A percentile compares a stretch with the other conserved stretches of the same genome.
phyloP scores from a whole-genome alignment of 2,329 filamentous ascomycete species.

The Chrysosporium keratinophilum region DNA sequence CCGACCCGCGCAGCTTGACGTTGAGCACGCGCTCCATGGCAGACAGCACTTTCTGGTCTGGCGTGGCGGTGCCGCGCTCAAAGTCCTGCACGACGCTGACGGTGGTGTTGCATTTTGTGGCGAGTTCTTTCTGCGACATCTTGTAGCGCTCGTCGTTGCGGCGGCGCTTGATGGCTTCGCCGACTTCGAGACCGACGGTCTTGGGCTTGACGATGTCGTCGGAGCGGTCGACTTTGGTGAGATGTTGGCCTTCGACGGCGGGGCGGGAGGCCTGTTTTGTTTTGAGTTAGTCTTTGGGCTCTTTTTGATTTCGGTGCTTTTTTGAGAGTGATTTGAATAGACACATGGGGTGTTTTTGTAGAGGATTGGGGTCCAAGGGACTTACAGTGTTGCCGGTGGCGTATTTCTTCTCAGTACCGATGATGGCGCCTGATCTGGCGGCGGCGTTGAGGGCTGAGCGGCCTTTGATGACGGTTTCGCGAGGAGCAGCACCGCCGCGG shows the following conservation, averaged over 20 bases:
- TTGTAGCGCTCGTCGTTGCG: slow-evolving; percentile 77
- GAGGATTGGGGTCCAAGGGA: slow-evolving; percentile 18
- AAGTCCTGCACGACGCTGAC: slow-evolving; percentile 70
- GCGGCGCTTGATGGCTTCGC: slow-evolving; percentile 68
- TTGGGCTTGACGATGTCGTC: slow-evolving; percentile 98
- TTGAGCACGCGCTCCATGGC: slow-evolving; percentile 77
- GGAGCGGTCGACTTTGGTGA: slow-evolving; percentile 94
- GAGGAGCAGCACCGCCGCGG: slow-evolving; percentile 53
- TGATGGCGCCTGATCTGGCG: slow-evolving; percentile 62
- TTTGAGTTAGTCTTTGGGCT: slow-evolving; percentile 14
- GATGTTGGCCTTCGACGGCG: slow-evolving; percentile 73
- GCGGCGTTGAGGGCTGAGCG: slow-evolving; percentile 81
- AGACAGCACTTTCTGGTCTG: slow-evolving; percentile 71
- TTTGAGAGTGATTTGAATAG: too few relatives aligned
- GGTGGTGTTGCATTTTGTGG: slow-evolving; percentile 82
- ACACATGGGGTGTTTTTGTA: background rate
- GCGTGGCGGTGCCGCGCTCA: slow-evolving; percentile 66
- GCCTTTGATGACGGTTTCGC: slow-evolving; percentile 83
- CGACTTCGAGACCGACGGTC: slow-evolving; percentile 71
- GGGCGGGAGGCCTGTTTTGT: slow-evolving; percentile 33
- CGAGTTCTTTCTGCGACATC: slow-evolving; percentile 86
- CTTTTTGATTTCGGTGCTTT: too few relatives aligned
- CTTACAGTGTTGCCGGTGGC: slow-evolving; percentile 67
- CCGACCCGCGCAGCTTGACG: slow-evolving; percentile 72
- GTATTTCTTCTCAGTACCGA: slow-evolving; percentile 89